Conservation (phyloP, 78 protist species). For the Chrysochromulina parva region DNA sequence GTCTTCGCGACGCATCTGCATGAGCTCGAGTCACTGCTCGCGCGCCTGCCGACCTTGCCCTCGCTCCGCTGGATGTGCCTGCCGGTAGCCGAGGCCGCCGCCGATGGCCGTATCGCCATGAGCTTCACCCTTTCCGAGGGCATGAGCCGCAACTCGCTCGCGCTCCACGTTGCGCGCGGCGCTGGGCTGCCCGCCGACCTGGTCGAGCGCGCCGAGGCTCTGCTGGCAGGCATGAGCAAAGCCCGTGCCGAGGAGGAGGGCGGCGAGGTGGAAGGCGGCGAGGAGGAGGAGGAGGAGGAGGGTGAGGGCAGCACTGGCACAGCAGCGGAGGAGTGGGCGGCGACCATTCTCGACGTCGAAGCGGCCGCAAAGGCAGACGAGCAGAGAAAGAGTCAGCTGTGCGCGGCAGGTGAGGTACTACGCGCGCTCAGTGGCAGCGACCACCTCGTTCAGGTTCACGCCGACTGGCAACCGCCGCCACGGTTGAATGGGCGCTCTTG, state of each 20-base stretch:
- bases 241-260: not conserved
- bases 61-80: not conserved
- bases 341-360: no score
- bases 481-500: not conserved
- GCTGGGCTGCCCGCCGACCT: not conserved
- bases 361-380: no score
- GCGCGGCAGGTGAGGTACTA: no score
- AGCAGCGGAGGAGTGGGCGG: no score
- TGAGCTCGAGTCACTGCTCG: not conserved
- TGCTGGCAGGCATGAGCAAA: not conserved
- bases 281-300: not conserved
- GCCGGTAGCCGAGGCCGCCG: not conserved
- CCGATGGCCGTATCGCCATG: not conserved
- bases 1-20: not conserved
- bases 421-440: no score
- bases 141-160: not conserved
- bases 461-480: no score
- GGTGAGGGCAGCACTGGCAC: no score
- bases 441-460: no score
- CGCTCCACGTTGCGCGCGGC: not conserved
- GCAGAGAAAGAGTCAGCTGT: no score
- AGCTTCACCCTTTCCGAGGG: not conserved
- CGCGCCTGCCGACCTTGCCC: not conserved
- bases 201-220: not conserved
- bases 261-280: not conserved